These are phyloP conservation scores for Bonnemaisonia californica DNA, from an alignment of 31 red algal genomes.

Conservation along the genomic window DNA sequence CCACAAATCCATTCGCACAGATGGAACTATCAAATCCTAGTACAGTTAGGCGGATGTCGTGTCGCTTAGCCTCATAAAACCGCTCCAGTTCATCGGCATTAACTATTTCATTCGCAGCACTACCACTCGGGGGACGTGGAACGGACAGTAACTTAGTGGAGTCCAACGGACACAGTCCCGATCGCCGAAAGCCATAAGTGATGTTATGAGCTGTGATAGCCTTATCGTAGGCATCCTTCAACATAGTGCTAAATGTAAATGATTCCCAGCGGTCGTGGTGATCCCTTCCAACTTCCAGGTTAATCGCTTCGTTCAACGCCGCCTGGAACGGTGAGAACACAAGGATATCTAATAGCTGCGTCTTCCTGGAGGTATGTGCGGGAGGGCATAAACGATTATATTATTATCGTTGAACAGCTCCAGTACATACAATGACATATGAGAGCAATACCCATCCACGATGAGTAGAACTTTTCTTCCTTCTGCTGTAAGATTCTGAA, in stretches of 20 bases:
- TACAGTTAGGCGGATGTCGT: too few relatives aligned
- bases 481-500: slow-evolving; percentile 20
- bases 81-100: too few relatives aligned
- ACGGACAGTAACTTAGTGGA: too few relatives aligned
- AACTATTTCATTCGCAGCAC: too few relatives aligned
- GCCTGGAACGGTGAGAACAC: slow-evolving; percentile 13
- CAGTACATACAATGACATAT: slow-evolving; percentile 20
- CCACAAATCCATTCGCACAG: too few relatives aligned
- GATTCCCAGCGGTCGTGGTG: not conserved
- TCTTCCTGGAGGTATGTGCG: slow-evolving; percentile 29
- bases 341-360: slow-evolving; percentile 26
- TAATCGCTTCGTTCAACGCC: not conserved
- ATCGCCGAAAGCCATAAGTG: not conserved
- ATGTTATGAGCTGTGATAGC: slow-evolving; percentile 17
- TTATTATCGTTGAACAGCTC: slow-evolving; percentile 14
- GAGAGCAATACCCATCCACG: slow-evolving; percentile 20
- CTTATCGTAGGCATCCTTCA: not conserved
- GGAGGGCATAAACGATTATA: slow-evolving; percentile 33
- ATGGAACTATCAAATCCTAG: too few relatives aligned
- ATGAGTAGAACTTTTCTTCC: slow-evolving; percentile 28
- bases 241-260: not conserved
- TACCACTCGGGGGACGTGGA: too few relatives aligned
- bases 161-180: slow-evolving; percentile 30
- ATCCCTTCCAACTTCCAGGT: not conserved
- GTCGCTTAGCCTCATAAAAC: too few relatives aligned